Conservation (phyloP, 179 eudicot genomes). For the Actinidia arguta region DNA sequence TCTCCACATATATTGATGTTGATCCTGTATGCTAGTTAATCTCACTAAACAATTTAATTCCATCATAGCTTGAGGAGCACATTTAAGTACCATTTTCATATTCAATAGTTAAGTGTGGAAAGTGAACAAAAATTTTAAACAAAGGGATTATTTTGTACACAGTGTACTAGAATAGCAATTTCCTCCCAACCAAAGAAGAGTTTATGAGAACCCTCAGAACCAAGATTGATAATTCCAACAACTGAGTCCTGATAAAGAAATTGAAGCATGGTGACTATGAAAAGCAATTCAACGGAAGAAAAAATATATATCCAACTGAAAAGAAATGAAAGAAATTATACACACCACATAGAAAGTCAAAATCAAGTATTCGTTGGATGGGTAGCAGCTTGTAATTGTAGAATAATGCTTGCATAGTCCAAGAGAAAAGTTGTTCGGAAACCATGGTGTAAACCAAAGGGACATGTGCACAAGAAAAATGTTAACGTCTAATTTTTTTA, state of each 20-base stretch:
- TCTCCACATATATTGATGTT: neutral
- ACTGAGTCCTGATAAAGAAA: no score
- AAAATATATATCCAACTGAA: no score
- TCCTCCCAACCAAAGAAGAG: slow-evolving; percentile 99
- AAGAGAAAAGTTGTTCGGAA: slow-evolving; percentile 92
- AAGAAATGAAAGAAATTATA: neutral
- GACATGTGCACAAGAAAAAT: slow-evolving; percentile 32
- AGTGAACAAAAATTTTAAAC: neutral
- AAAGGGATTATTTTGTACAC: slow-evolving; percentile 52
- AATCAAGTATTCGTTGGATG: slow-evolving; percentile 99
- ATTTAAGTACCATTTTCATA: neutral
- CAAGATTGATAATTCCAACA: slow-evolving; percentile 97
- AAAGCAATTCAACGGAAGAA: no score
- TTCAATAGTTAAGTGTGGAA: neutral
- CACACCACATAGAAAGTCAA: slow-evolving; percentile 98
- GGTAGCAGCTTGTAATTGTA: slow-evolving; percentile 97
- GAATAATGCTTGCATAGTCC: slow-evolving; percentile 93
- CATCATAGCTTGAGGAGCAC: neutral
- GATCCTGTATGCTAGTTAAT: neutral
- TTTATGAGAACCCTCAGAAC: slow-evolving; percentile 97
- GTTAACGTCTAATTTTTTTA: neutral
- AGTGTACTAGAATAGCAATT: slow-evolving; percentile 97
- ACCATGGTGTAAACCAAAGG: slow-evolving; percentile 69
- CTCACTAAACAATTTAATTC: neutral
- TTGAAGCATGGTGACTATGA: no score